Percentiles rank a stretch among this genome's conserved stretches.
Evolutionary conservation across 2,329 filamentous ascomycete species (phyloP).

Genomic region (Scedosporium minutisporum): DNA sequence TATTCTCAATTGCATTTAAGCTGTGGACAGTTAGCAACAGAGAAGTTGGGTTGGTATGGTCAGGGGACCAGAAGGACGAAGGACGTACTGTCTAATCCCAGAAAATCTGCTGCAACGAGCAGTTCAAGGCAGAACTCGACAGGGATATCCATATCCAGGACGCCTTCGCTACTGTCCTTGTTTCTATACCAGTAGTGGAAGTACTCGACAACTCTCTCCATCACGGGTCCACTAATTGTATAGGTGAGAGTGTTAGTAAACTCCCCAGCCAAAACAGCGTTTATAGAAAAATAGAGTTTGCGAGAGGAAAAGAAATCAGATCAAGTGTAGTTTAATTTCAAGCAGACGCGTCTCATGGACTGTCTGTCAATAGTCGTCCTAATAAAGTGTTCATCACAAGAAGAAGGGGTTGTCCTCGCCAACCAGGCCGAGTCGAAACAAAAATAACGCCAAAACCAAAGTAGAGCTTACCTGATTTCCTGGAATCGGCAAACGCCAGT

Average conservation of each 20-base stretch:
- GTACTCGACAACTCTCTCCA: conserved; percentile 76
- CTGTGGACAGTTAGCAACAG: conserved; percentile 19
- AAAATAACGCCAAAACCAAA: neutral
- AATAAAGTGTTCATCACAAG: conserved; percentile 2
- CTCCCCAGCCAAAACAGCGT: neutral
- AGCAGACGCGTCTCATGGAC: conserved; percentile 8
- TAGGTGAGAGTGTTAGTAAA: neutral
- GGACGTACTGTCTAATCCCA: conserved; percentile 48
- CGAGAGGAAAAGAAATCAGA: conserved; percentile 8
- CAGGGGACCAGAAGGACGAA: too few relatives aligned
- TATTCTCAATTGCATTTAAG: conserved; percentile 27
- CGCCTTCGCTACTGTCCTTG: conserved; percentile 53
- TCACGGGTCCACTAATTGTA: conserved; percentile 51
- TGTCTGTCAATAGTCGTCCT: conserved; percentile 9
- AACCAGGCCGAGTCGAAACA: neutral
- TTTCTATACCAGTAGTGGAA: conserved; percentile 81
- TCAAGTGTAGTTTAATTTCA: conserved; percentile 11
- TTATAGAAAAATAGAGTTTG: neutral
- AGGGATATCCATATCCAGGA: conserved; percentile 73
- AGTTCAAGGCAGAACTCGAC: conserved; percentile 70
- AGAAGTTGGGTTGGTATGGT: conserved; percentile 11
- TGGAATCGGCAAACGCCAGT: conserved; percentile 12
- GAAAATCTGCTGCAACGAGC: conserved; percentile 66
- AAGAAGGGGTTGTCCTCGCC: neutral
- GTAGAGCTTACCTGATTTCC: conserved; percentile 11